Base-by-base conservation (phyloP, 176 grass and related monocot species). In the Cenchrus fungigraminus region DNA sequence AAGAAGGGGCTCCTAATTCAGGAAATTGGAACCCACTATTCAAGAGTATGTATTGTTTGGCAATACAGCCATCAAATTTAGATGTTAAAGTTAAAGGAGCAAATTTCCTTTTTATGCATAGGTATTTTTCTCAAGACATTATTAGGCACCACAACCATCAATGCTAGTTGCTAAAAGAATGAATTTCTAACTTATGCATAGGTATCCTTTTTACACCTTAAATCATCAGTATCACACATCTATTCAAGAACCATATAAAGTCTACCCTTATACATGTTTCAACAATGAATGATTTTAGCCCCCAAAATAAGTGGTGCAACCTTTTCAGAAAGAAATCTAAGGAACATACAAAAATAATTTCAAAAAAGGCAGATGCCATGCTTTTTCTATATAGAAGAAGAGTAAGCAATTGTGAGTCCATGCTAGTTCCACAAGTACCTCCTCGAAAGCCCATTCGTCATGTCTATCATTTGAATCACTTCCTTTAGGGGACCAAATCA, bases 401-500 rank as follows among this genome's bases (percentile, higher is more conserved):
- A 81, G 43, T 61, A 73, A 14, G 8, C 43, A 51, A 87, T 60
- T 44, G n/a, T 10, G 40, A 19, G 47, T 74, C 54, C 71, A 88
- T 70, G 76, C 22, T 17, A 78, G 62, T 22, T 62, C 72, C 37
- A 81, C 5, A 85, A 5, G 31, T 95, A 98, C 96, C 96, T 98
- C 96, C 86, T 98, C 89, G 60, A 90, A 95, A 69, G 91, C 86
- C 93, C 96, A 98, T 58, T 92, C 83, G 76, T 94, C 93, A 19
- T 82, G 61, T 32, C 67, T 34, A 17, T 73, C 82, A 44, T 90
- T 83, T 65, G 91, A 86, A 85, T 95, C 68, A 75, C 93, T 57
- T 60, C 91, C 93, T 84, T 52, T 94, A 14, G 96, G 93, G 73
- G 93, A 98, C 93, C 94, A 95, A 80, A 98, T 98, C 63, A 94